Evolutionary conservation across 371 early-diverging fungal species (phyloP).

Genomic region (Actinomortierella wolfii): DNA sequence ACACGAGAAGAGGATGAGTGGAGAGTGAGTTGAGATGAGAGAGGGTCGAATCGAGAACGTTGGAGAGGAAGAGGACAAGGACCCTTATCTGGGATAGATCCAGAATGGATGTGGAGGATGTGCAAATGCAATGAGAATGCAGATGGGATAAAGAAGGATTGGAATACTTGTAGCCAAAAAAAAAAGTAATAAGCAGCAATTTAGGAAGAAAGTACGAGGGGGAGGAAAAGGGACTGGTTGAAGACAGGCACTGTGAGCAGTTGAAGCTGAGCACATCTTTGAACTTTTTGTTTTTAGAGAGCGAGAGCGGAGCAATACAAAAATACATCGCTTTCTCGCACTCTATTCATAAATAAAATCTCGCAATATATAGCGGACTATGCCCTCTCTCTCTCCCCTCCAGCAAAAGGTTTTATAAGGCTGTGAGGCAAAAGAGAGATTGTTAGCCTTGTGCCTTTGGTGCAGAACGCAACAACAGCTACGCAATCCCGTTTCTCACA

Average conservation of each 20-base stretch:
- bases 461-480: too few species aligned
- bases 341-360: background rate
- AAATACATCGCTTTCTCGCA: background rate
- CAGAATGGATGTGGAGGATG: background rate
- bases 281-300: background rate
- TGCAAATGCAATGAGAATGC: background rate
- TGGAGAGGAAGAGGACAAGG: slow-evolving; percentile 3
- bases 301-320: background rate
- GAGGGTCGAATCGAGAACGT: slow-evolving; percentile 1
- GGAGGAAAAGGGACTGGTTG: background rate
- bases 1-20: too few species aligned
- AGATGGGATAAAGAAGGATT: background rate
- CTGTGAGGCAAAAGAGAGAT: too few species aligned
- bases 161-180: background rate
- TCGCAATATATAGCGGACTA: too few species aligned
- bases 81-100: background rate
- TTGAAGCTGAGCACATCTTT: background rate
- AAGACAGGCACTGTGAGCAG: background rate
- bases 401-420: too few species aligned
- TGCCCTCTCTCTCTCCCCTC: too few species aligned
- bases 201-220: background rate
- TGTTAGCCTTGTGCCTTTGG: too few species aligned
- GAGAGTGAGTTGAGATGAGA: too few species aligned
- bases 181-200: background rate
- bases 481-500: too few species aligned